A percentile compares a stretch with the other conserved stretches of the same genome.
Evolutionary conservation across 495 filamentous ascomycete genomes (phyloP).

Genomic region (Immersiella caudata): DNA sequence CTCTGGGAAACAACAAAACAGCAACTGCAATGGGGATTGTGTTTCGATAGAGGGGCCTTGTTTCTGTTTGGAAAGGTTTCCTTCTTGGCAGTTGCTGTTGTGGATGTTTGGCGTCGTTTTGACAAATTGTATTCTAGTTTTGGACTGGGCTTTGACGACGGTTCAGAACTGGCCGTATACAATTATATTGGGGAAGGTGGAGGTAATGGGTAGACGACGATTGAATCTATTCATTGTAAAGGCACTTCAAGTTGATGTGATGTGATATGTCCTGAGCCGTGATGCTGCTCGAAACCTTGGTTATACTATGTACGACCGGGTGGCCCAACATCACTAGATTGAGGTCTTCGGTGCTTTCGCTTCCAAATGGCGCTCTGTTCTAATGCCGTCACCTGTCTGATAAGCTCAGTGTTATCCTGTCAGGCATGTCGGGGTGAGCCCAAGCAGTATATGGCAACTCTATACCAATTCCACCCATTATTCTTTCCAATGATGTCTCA

Average conservation of each 20-base stretch:
- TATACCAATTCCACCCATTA: neutral
- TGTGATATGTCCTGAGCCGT: neutral
- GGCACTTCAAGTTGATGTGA: neutral
- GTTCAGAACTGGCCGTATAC: neutral
- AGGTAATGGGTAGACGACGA: constrained; percentile 40
- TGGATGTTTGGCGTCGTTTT: neutral
- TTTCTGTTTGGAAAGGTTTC: neutral
- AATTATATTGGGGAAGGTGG: constrained; percentile 11
- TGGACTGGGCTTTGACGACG: neutral
- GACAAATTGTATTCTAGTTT: neutral
- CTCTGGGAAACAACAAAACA: constrained; percentile 15
- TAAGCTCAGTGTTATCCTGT: too few relatives aligned
- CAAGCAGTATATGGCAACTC: too few relatives aligned
- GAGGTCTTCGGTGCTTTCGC: too few relatives aligned
- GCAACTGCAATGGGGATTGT: neutral
- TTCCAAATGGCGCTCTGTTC: too few relatives aligned
- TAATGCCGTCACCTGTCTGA: too few relatives aligned
- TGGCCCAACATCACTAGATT: too few relatives aligned
- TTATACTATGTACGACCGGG: too few relatives aligned
- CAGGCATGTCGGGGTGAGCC: too few relatives aligned
- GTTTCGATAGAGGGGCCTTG: neutral
- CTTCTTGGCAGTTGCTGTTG: too few relatives aligned
- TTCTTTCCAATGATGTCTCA: neutral
- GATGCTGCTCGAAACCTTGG: too few relatives aligned
- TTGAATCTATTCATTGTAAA: constrained; percentile 47